Evolutionary conservation across 2,329 filamentous ascomycete species (phyloP).

Genomic region (Ophiocordyceps unilateralis): DNA sequence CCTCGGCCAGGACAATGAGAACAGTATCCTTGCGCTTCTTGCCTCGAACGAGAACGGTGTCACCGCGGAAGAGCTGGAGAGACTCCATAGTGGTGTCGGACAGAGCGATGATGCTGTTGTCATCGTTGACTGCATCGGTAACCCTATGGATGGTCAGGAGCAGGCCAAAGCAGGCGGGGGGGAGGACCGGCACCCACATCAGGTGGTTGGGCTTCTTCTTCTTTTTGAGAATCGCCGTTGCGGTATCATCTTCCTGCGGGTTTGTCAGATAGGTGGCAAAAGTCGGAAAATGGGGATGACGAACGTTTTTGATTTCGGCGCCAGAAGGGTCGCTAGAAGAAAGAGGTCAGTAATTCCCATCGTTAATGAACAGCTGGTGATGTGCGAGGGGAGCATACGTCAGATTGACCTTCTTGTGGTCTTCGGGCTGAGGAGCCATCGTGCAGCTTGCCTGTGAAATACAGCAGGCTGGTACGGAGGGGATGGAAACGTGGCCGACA

Average conservation of each 20-base stretch:
- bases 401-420: slow-evolving; percentile 70
- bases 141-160: slow-evolving; percentile 43
- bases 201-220: slow-evolving; percentile 99
- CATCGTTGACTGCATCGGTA: slow-evolving; percentile 96
- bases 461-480: slow-evolving; percentile 3
- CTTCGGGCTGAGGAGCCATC: slow-evolving; percentile 53
- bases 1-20: slow-evolving; percentile 89
- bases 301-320: slow-evolving; percentile 69
- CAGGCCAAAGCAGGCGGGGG: no score
- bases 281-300: slow-evolving; percentile 12
- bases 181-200: slow-evolving; percentile 47
- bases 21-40: slow-evolving; percentile 99
- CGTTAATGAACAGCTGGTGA: not conserved
- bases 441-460: slow-evolving; percentile 20
- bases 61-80: slow-evolving; percentile 93
- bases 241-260: slow-evolving; percentile 65
- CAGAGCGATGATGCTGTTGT: slow-evolving; percentile 97
- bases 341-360: slow-evolving; percentile 16
- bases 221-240: slow-evolving; percentile 97
- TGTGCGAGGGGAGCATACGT: slow-evolving; percentile 35
- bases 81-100: slow-evolving; percentile 99
- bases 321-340: slow-evolving; percentile 65
- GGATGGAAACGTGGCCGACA: slow-evolving; percentile 8
- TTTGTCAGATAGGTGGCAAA: slow-evolving; percentile 10
- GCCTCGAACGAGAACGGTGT: slow-evolving; percentile 94